Base-by-base conservation (phyloP, 1,284 basidiomycete species). In the Paramarasmius palmivorus region DNA sequence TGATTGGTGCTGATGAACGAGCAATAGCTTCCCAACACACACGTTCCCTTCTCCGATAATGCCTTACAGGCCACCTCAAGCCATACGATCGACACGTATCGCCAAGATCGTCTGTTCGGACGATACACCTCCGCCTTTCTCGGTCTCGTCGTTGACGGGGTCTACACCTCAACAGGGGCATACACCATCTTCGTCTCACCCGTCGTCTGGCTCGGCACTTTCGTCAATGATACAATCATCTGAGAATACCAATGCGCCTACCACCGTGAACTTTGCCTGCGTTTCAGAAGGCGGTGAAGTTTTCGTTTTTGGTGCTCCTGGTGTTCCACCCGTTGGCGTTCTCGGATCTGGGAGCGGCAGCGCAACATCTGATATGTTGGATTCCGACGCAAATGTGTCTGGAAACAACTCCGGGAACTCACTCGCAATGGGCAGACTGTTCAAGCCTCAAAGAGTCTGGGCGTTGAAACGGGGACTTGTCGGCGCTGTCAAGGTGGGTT, bases 371-470 rank as follows among this genome's bases (percentile, higher is more conserved):
- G 73, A 76, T 39, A 59, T 63, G 23, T 63, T 65, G 25, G 60
- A 57, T 17, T 35, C 57, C 17, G 45, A 63, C 3, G 68, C 56
- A 35, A 76, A 61, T 56, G 35, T 42, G 50, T 5, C 57, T 57
- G 29, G 49, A 10, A 55, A 51, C 29, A 32, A 32, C 29, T 32
- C 29, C 57, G 7, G 65, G 63, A 41, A 63, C 58, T 67, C 73
- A 1, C 19, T 57, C 15, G 52, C 48, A 8, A 44, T 53, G 14
- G 48, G 46, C 15, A 57, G 50, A 23, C 36, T 57, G 23, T 81
- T 92, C 55, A 90, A 90, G 63, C 93, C 95, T 0, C 92, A 95
- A 67, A 84, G 93, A n/a, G 84, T 93, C 4, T 98, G 95, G 95
- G 89, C 91, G 0, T 73, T 97, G 52, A 78, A 92, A 54, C 93